Base-by-base conservation (phyloP, 306 rosid species). In the Vicia villosa region DNA sequence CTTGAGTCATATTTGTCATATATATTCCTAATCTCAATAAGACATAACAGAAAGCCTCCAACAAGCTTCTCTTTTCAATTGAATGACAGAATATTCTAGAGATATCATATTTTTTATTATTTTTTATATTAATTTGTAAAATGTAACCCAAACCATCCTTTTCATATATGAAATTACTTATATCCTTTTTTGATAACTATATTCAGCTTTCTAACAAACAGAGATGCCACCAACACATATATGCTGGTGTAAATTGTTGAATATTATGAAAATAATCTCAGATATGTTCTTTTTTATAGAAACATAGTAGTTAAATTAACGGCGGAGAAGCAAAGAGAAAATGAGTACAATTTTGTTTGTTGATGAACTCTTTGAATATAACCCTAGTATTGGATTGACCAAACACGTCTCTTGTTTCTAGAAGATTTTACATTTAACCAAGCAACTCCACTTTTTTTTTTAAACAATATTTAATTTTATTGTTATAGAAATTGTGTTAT, bases 21-120 rank as follows among this genome's bases (percentile, higher is more conserved):
- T 28, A 30, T 30, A 30, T 0, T 30, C 2, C 6, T 7, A 30
- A 30, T 7, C 40, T 77, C 69, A 65, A 77, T 61, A 70, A 54
- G 77, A 77, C 81, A 70, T 72, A 70, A 64, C 62, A 77, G 63
- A 66, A 70, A 63, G 36, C 49, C 62, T 70, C 72, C 81, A 59
- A 50, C 3, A 51, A 0, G 8, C 57, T 46, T n/a, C 13, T 68
- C 57, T 49, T 59, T 68, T 60, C 17, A 72, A 54, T 64, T 51
- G 54, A 58, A 63, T 43, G 19, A 34, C 42, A 54, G 24, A 30
- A 51, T 22, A 26, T 17, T 50, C 47, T 43, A 42, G 11, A 14
- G 14, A 8, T 26, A 37, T 22, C 15, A 11, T 49, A n/a, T n/a
- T n/a, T n/a, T 50, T 62, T 9, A 30, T 58, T 46, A 62, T 70